Evolutionary conservation across 371 early-diverging fungal genomes (phyloP).

Genomic region (Rhizopus microsporus): DNA sequence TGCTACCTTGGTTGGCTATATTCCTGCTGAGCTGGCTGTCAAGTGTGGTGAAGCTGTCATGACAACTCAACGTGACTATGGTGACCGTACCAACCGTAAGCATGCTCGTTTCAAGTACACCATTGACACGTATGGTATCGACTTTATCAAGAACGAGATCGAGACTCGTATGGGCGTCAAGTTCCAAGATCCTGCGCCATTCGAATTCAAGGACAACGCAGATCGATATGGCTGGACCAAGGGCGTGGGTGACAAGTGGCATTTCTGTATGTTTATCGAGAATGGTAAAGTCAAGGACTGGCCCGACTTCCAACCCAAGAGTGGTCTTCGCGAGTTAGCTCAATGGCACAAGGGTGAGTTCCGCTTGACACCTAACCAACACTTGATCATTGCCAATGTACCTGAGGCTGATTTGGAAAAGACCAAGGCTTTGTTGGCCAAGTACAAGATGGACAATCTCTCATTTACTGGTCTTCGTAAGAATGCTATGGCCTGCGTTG

Average conservation of each 20-base stretch:
- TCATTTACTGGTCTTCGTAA: constrained; percentile 78
- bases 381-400: constrained; percentile 81
- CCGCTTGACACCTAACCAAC: constrained; percentile 90
- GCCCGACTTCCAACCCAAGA: constrained; percentile 74
- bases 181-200: constrained; percentile 64
- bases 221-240: constrained; percentile 93
- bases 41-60: constrained; percentile 84
- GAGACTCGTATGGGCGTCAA: constrained; percentile 77
- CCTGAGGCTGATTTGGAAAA: constrained; percentile 68
- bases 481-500: constrained; percentile 94
- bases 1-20: constrained; percentile 78
- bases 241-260: constrained; percentile 71
- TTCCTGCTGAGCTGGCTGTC: constrained; percentile 76
- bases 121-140: constrained; percentile 89
- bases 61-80: constrained; percentile 90
- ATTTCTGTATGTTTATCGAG: constrained; percentile 88
- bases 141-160: constrained; percentile 86
- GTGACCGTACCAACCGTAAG: constrained; percentile 95
- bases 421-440: constrained; percentile 71
- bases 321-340: constrained; percentile 82
- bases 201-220: constrained; percentile 81
- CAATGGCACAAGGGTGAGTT: constrained; percentile 77
- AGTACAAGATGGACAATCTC: constrained; percentile 82
- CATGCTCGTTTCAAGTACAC: constrained; percentile 97
- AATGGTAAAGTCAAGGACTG: constrained; percentile 92